These are phyloP conservation scores for Chlamydomonas asymmetrica DNA, from an alignment of 139 green algal genomes.

Conservation along the genomic window DNA sequence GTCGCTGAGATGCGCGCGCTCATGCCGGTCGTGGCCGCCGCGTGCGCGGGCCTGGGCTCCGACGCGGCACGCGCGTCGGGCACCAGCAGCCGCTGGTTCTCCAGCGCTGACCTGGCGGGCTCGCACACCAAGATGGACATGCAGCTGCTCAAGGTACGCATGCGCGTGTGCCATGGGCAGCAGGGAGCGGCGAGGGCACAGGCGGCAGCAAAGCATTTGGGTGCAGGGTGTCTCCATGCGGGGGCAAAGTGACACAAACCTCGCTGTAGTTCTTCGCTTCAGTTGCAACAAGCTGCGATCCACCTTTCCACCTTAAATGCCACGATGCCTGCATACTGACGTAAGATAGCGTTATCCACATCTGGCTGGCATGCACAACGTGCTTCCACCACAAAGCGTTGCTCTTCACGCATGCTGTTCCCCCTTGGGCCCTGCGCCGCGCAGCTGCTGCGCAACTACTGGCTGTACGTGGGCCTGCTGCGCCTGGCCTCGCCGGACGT, in stretches of 20 bases:
- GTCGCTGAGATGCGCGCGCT: slow-evolving; percentile 57
- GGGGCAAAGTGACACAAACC: background rate
- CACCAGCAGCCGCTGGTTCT: slow-evolving; percentile 12
- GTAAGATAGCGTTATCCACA: background rate
- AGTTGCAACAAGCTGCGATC: too few species aligned
- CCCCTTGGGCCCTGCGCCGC: background rate
- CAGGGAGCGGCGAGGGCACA: too few species aligned
- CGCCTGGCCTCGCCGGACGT: slow-evolving; percentile 11
- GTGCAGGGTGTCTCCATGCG: background rate
- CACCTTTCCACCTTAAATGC: background rate
- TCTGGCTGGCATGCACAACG: background rate
- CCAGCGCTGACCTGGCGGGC: slow-evolving; percentile 14
- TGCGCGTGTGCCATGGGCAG: background rate
- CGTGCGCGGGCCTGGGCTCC: slow-evolving; percentile 24
- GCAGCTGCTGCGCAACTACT: slow-evolving; percentile 67
- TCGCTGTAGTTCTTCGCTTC: background rate
- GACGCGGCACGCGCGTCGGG: background rate
- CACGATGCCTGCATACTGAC: background rate
- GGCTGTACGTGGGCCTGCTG: slow-evolving; percentile 65
- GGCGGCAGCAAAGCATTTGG: too few species aligned
- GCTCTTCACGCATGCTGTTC: background rate
- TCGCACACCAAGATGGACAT: slow-evolving; percentile 40
- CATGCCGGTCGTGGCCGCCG: slow-evolving; percentile 60
- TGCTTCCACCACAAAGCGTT: background rate
- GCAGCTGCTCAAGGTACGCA: slow-evolving; percentile 32